Evolutionary conservation across 768 basidiomycete genomes (phyloP).

Genomic region (Collybia mongolica): DNA sequence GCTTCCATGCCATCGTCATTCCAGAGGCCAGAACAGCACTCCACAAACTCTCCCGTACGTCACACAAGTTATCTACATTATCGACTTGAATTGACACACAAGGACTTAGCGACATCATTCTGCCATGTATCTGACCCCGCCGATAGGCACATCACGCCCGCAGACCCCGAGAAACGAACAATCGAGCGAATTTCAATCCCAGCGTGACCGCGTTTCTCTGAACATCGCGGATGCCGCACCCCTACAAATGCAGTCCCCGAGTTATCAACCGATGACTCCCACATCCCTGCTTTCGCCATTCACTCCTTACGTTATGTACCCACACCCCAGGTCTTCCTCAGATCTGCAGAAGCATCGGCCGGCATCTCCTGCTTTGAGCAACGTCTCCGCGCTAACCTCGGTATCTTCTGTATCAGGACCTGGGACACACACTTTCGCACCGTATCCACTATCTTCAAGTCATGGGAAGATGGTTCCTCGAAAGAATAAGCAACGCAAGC

Average conservation of each 20-base stretch:
- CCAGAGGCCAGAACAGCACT: slow-evolving; percentile 12
- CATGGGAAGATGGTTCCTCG: slow-evolving; percentile 5
- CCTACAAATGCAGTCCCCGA: slow-evolving; percentile 32
- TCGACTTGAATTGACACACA: slow-evolving; percentile 13
- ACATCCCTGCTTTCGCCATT: slow-evolving; percentile 44
- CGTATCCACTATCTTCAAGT: slow-evolving; percentile 7
- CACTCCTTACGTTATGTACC: slow-evolving; percentile 37
- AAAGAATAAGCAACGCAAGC: slow-evolving; percentile 56
- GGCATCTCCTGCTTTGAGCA: slow-evolving; percentile 63
- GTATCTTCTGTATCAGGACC: slow-evolving; percentile 35
- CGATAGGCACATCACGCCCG: slow-evolving; percentile 34
- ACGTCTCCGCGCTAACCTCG: slow-evolving; percentile 51
- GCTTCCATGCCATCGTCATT: slow-evolving; percentile 18
- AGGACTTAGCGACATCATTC: slow-evolving; percentile 19
- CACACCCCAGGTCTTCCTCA: slow-evolving; percentile 46
- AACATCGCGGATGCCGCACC: slow-evolving; percentile 23
- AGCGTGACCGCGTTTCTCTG: slow-evolving; percentile 30
- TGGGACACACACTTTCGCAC: slow-evolving; percentile 16
- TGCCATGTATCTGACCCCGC: slow-evolving; percentile 33
- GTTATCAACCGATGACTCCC: slow-evolving; percentile 45
- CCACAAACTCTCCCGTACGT: slow-evolving; percentile 14
- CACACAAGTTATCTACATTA: slow-evolving; percentile 3
- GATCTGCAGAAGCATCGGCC: slow-evolving; percentile 43
- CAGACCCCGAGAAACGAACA: slow-evolving; percentile 36
- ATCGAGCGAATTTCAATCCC: slow-evolving; percentile 24